Evolutionary conservation across 1,139 yeast species (phyloP).

Genomic region (Suhomyces wounanorum): DNA sequence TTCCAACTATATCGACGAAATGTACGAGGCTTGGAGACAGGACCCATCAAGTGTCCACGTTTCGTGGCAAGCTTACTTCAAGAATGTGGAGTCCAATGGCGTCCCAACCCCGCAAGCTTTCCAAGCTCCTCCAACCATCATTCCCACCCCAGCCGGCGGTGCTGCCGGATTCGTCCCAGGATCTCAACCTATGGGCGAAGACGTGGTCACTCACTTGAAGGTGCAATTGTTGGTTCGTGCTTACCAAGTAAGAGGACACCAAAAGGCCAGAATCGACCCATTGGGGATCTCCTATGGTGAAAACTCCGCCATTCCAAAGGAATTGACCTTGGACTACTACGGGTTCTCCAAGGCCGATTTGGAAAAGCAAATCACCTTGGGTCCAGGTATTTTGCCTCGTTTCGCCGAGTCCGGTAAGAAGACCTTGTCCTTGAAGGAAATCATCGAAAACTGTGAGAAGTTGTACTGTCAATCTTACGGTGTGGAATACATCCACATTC

Average conservation of each 20-base stretch:
- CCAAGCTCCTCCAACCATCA: slow-evolving; percentile 86
- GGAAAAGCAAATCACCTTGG: slow-evolving; percentile 81
- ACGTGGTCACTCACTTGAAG: slow-evolving; percentile 86
- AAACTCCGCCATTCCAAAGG: slow-evolving; percentile 65
- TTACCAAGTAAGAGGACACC: slow-evolving; percentile 97
- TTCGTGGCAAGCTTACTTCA: slow-evolving; percentile 96
- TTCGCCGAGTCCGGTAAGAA: slow-evolving; percentile 72
- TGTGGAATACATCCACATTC: slow-evolving; percentile 94
- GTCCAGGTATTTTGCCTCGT: slow-evolving; percentile 96
- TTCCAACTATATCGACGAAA: slow-evolving; percentile 93
- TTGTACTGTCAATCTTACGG: slow-evolving; percentile 90
- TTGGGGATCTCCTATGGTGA: slow-evolving; percentile 85
- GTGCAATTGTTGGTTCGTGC: slow-evolving; percentile 97
- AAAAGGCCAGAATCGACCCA: slow-evolving; percentile 94
- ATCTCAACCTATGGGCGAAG: slow-evolving; percentile 47
- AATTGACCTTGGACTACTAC: slow-evolving; percentile 87
- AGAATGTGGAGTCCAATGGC: slow-evolving; percentile 72
- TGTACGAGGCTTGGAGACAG: slow-evolving; percentile 91
- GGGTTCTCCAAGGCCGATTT: slow-evolving; percentile 87
- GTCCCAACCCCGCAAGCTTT: slow-evolving; percentile 78
- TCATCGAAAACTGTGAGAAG: slow-evolving; percentile 75
- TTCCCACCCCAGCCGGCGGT: slow-evolving; percentile 75
- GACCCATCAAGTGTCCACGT: slow-evolving; percentile 92
- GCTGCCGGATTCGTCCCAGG: slow-evolving; percentile 63
- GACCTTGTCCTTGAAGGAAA: slow-evolving; percentile 71